A percentile compares a stretch with the other conserved stretches of the same genome.
Conservation (phyloP, 345 rosid genomes). For the Salix caprea region DNA sequence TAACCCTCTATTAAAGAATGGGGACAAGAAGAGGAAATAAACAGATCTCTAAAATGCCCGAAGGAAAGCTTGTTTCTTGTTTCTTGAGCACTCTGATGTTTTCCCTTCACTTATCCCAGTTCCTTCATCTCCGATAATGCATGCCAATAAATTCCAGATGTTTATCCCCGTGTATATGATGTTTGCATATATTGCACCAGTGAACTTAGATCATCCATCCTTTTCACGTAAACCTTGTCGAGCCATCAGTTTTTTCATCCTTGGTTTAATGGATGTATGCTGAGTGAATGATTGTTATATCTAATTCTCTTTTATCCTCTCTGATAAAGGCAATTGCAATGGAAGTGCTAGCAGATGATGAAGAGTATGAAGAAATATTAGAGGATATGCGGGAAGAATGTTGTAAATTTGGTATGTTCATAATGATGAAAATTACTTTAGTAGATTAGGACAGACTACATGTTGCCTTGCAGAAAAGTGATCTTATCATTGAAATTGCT, state of each 20-base stretch:
- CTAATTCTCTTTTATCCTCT: background rate
- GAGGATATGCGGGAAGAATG: slow-evolving; percentile 34
- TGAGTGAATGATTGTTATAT: background rate
- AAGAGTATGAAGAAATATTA: slow-evolving; percentile 31
- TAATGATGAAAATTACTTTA: background rate
- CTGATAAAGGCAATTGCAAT: slow-evolving; percentile 20
- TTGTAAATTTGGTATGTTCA: slow-evolving; percentile 31
- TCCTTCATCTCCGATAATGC: background rate
- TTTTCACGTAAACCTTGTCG: background rate
- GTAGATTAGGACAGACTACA: background rate
- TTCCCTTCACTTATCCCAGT: background rate
- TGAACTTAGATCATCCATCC: background rate
- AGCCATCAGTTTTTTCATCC: background rate
- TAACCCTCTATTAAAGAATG: background rate
- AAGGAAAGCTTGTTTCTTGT: background rate
- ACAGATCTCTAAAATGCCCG: background rate
- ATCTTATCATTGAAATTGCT: background rate
- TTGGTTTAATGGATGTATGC: background rate
- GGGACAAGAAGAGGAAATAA: background rate
- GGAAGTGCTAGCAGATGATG: slow-evolving; percentile 24
- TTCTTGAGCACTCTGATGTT: background rate
- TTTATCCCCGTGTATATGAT: background rate
- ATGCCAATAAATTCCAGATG: background rate
- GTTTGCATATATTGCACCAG: background rate
- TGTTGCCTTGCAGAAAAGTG: background rate